Conservation (phyloP, 768 basidiomycete genomes). For the Russula foetens region DNA sequence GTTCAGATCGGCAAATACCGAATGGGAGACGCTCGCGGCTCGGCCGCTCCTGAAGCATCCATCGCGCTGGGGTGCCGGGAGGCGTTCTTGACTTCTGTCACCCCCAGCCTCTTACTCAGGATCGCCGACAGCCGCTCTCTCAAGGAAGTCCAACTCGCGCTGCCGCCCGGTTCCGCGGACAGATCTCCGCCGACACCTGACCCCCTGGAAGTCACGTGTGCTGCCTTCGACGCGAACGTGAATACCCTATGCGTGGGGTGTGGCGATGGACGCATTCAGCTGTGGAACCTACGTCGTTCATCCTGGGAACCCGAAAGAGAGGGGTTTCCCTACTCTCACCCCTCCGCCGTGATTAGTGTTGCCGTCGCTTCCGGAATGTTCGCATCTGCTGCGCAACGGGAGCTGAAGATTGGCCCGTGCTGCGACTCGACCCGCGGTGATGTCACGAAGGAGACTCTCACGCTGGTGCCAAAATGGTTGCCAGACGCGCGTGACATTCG, state of each 20-base stretch:
- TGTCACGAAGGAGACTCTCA: not conserved
- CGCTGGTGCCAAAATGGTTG: not conserved
- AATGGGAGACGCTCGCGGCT: not conserved
- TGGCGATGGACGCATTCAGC: constrained; percentile 5
- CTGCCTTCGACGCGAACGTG: not conserved
- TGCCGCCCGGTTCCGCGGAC: not conserved
- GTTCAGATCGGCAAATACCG: constrained; percentile 8
- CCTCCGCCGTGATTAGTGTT: constrained; percentile 3
- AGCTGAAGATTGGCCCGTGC: constrained; percentile 11
- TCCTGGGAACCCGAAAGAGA: constrained; percentile 6
- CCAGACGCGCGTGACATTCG: not conserved
- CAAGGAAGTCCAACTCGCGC: constrained; percentile 5
- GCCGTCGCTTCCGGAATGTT: not conserved
- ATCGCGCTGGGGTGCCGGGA: constrained; percentile 7
- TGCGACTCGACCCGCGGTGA: not conserved
- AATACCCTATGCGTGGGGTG: constrained; percentile 4
- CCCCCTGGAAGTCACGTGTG: not conserved
- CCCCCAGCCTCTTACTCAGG: constrained; percentile 11
- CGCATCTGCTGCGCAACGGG: constrained; percentile 5
- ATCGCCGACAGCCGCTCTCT: not conserved
- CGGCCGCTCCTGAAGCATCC: not conserved
- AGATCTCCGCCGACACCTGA: not conserved
- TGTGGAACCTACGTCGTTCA: constrained; percentile 1
- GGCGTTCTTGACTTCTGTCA: not conserved
- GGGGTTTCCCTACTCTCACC: not conserved